These are phyloP conservation scores for Corymbia calophylla DNA, from an alignment of 441 rosid genomes.

Conservation along the genomic window DNA sequence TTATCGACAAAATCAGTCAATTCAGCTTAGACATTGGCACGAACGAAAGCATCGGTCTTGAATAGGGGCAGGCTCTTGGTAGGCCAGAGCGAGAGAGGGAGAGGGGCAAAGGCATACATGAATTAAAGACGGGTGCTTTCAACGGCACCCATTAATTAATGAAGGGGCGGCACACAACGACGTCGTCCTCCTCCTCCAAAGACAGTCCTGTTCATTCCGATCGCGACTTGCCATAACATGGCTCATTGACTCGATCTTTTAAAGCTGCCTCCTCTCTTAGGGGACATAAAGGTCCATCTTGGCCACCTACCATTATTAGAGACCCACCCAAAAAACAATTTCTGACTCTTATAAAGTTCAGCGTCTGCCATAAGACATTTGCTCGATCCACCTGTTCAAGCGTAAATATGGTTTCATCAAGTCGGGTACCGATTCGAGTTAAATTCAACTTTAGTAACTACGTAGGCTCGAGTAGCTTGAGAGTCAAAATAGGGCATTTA, in stretches of 20 bases:
- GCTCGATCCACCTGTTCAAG: rapidly evolving
- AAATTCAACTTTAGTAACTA: neutral
- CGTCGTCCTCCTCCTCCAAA: neutral
- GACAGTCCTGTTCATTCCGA: neutral
- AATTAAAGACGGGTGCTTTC: too few species aligned
- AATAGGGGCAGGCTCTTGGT: neutral
- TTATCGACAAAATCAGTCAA: neutral
- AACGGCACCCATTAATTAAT: neutral
- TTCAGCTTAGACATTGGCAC: neutral
- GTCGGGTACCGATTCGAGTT: neutral
- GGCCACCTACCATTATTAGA: neutral
- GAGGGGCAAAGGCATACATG: too few species aligned
- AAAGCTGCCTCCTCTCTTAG: neutral
- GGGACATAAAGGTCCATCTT: neutral
- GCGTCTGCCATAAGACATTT: neutral
- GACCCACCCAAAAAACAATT: too few species aligned
- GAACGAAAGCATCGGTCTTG: neutral
- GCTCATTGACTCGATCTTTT: neutral
- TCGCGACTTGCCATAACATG: neutral
- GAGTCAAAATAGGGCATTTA: neutral
- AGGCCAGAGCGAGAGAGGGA: neutral
- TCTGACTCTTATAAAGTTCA: neutral
- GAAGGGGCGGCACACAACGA: neutral
- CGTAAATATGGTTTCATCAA: neutral
- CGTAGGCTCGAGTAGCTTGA: neutral